Percentiles rank a stretch among this genome's conserved stretches.
phyloP scores from a whole-genome alignment of 129 eudicot species.

The Tanacetum coccineum region DNA sequence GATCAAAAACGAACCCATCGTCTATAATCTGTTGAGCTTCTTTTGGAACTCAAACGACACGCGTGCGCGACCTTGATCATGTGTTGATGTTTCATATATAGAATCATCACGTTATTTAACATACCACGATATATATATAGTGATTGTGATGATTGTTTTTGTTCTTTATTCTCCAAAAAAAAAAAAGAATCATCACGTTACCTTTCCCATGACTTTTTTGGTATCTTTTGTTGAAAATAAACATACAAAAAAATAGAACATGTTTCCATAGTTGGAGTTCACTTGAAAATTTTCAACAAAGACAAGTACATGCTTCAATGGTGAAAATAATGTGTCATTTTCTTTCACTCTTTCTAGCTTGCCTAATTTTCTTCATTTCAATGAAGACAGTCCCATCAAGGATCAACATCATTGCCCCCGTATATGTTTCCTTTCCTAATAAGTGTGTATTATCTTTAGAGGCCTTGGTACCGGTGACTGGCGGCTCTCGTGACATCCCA shows the following conservation, averaged over 20 bases:
- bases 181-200: too few species aligned
- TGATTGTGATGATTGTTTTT: constrained; percentile 21
- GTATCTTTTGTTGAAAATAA: constrained; percentile 30
- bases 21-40: too few species aligned
- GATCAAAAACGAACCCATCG: too few species aligned
- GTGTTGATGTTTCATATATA: too few species aligned
- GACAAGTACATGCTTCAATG: constrained; percentile 29
- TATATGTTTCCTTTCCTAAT: constrained; percentile 7
- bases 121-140: too few species aligned
- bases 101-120: too few species aligned
- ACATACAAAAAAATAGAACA: constrained; percentile 28
- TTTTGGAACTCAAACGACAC: too few species aligned
- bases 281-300: constrained; percentile 24
- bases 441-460: background rate
- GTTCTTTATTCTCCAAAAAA: constrained; percentile 13
- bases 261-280: constrained; percentile 32
- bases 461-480: too few species aligned
- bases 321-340: constrained; percentile 17
- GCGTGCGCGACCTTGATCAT: too few species aligned
- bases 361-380: constrained; percentile 12
- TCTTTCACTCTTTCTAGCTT: constrained; percentile 19
- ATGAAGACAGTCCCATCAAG: constrained; percentile 27
- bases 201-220: constrained; percentile 28
- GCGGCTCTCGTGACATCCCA: too few species aligned
- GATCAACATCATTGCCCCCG: constrained; percentile 17